Evolutionary conservation across 805 yeast species (phyloP).

Genomic region (Hanseniaspora taiwanica): DNA sequence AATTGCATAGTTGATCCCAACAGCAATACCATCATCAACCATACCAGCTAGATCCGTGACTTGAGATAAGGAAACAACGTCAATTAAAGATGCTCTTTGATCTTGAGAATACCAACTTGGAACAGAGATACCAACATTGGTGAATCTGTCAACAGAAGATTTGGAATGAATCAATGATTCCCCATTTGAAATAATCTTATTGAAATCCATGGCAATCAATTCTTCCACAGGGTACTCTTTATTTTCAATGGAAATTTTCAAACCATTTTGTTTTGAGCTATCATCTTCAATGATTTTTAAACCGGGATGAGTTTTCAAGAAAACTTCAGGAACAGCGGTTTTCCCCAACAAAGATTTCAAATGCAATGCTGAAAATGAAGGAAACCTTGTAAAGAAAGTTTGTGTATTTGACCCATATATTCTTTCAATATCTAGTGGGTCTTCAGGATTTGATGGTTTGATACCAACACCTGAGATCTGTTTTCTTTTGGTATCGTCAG

Average conservation of each 20-base stretch:
- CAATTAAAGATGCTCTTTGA: conserved; percentile 59
- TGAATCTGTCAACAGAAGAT: conserved; percentile 30
- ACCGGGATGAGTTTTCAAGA: conserved; percentile 47
- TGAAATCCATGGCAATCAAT: conserved; percentile 67
- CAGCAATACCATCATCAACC: conserved; percentile 87
- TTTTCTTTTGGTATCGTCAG: conserved; percentile 85
- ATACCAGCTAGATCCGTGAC: conserved; percentile 44
- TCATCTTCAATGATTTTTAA: conserved; percentile 24
- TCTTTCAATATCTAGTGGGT: conserved; percentile 44
- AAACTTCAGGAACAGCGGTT: conserved; percentile 32
- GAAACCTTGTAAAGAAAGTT: conserved; percentile 58
- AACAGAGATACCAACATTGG: conserved; percentile 54
- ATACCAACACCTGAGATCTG: conserved; percentile 71
- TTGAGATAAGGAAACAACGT: conserved; percentile 61
- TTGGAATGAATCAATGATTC: conserved; percentile 14
- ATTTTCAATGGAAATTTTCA: conserved; percentile 41
- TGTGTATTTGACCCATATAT: conserved; percentile 67
- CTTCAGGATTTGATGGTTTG: conserved; percentile 24
- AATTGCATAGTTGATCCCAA: conserved; percentile 66
- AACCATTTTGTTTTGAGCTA: conserved; percentile 31
- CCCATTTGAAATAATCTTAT: conserved; percentile 54
- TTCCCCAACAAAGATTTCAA: conserved; percentile 64
- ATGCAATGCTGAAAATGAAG: conserved; percentile 52
- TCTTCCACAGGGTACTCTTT: conserved; percentile 57
- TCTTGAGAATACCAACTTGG: conserved; percentile 57